phyloP scores from a whole-genome alignment of 106 monocot species.

The Narthecium ossifragum region DNA sequence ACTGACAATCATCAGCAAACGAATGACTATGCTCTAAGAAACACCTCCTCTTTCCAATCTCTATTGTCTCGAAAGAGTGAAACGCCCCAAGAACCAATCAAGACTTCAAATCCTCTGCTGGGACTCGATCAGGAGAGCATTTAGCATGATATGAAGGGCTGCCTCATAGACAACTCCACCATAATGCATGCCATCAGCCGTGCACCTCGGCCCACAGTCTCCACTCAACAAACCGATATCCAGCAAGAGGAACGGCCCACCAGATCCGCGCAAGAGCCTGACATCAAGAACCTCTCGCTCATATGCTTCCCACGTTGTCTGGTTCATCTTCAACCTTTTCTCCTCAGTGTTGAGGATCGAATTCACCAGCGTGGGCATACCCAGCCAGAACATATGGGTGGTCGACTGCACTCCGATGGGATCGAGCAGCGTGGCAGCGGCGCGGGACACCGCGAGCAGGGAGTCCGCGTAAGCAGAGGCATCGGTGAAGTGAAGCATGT shows the following conservation, averaged over 20 bases:
- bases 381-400: slow-evolving; percentile 81
- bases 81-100: no score
- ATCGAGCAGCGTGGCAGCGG: slow-evolving; percentile 15
- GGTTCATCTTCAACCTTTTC: slow-evolving; percentile 68
- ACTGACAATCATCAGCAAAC: no score
- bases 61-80: no score
- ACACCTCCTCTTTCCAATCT: no score
- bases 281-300: slow-evolving; percentile 29
- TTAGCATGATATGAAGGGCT: slow-evolving; percentile 76
- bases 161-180: slow-evolving; percentile 68
- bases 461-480: slow-evolving; percentile 37
- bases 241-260: slow-evolving; percentile 58
- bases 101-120: slow-evolving; percentile 34
- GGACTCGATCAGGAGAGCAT: slow-evolving; percentile 64
- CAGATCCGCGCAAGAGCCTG: slow-evolving; percentile 33
- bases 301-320: slow-evolving; percentile 29
- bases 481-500: slow-evolving; percentile 77
- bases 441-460: no score
- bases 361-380: slow-evolving; percentile 62
- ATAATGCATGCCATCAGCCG: slow-evolving; percentile 91
- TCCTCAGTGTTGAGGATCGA: slow-evolving; percentile 63
- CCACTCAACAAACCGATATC: slow-evolving; percentile 56
- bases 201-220: slow-evolving; percentile 59
- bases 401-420: slow-evolving; percentile 15
- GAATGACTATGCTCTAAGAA: no score